Base-by-base conservation (phyloP, 2,329 filamentous ascomycete species). In the Hypoxylon rubiginosum region DNA sequence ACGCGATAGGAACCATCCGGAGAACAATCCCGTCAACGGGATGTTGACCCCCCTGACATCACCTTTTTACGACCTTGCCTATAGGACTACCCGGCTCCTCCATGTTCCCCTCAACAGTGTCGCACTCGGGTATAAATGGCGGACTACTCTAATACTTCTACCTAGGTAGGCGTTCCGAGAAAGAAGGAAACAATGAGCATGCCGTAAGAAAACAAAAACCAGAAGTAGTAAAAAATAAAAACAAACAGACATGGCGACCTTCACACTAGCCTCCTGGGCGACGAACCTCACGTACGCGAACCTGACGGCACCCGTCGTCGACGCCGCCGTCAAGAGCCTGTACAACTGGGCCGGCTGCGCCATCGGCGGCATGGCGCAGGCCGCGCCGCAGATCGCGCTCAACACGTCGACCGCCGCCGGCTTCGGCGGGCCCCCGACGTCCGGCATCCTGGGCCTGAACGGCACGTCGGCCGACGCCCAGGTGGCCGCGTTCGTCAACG, bases 291-390 rank as follows among this genome's bases (percentile, higher is more conserved):
- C 77, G 17, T 82, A 79, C 63, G 64, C 78, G 10, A 73, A 80
- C 41, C 74, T 86, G 1, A 80, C 83, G 7, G 43, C 64, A 1
- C 69, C 78, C 8, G 83, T 85, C 17, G 74, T 79, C 55, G 70
- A 79, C 15, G 80, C 82, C 6, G 84, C 84, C 0, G 76, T 80
- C 9, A 80, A 81, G 19, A 83, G 81, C 43, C 79, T 86, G 54
- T 85, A 86, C 76, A 87, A 87, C 76, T 86, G 83, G 80, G 79
- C 80, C 6, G 85, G 85, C 41, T 87, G 84, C 68, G 80, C 84
- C 26, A 81, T 87, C 19, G 84, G 83, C 4, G 85, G 85, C 3
- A 82, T 80, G 62, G 76, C 76, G 8, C 84, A 86, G 66, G 76
- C 79, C n/a, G 81, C 84, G 1, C 80, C 81, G 15, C 69, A 75